A percentile compares a stretch with the other conserved stretches of the same genome.
These are phyloP conservation scores for Viola pubescens DNA, from an alignment of 441 rosid species.

Conservation along the genomic window DNA sequence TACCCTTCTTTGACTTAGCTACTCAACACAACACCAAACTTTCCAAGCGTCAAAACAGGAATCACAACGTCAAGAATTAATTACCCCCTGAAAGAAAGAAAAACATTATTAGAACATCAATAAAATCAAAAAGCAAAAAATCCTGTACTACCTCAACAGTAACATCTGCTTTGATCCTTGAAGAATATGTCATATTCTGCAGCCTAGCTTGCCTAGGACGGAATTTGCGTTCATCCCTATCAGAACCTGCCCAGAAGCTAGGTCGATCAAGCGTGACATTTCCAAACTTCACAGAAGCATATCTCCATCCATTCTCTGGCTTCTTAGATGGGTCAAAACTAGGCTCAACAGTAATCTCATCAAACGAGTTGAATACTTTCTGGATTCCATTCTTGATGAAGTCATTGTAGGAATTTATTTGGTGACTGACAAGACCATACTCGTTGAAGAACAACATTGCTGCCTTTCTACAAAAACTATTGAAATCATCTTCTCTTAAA, in stretches of 20 bases:
- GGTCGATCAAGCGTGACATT: conserved; percentile 58
- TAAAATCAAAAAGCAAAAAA: too few species aligned
- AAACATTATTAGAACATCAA: conserved; percentile 11
- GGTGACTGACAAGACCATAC: conserved; percentile 75
- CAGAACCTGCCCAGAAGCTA: conserved; percentile 33
- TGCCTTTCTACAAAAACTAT: conserved; percentile 51
- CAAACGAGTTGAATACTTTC: conserved; percentile 49
- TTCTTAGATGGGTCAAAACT: conserved; percentile 63
- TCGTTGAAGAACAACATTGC: conserved; percentile 47
- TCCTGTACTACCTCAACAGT: conserved; percentile 74
- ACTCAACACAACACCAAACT: too few species aligned
- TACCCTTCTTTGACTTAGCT: too few species aligned
- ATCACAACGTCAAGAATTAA: too few species aligned
- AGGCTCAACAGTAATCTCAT: conserved; percentile 56
- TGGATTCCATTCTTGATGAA: conserved; percentile 59
- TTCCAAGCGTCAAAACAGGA: too few species aligned
- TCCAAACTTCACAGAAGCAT: conserved; percentile 53
- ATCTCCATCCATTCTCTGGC: conserved; percentile 50
- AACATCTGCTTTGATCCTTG: conserved; percentile 55
- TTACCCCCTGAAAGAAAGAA: too few species aligned
- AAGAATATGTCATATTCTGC: conserved; percentile 83
- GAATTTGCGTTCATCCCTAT: conserved; percentile 38
- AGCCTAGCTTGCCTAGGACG: conserved; percentile 77
- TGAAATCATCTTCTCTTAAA: conserved; percentile 40
- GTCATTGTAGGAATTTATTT: conserved; percentile 69